Evolutionary conservation across 805 yeast species (phyloP).

Genomic region (Monosporozyma aquatica): DNA sequence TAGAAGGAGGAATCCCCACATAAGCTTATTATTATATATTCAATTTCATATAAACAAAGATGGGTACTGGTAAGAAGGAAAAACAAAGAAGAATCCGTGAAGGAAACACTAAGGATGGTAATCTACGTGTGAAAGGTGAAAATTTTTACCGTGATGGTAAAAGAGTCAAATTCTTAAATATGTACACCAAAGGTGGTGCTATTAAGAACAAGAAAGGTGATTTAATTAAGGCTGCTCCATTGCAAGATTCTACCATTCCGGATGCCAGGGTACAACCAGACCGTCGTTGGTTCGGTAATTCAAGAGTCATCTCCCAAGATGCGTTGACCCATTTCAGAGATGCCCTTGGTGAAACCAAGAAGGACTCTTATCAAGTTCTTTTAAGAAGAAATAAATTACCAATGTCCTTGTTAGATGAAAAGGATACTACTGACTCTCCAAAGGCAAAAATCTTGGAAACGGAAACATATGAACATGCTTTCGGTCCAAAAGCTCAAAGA

Average conservation of each 20-base stretch:
- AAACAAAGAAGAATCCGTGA: conserved; percentile 78
- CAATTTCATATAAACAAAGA: conserved; percentile 25
- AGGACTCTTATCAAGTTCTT: conserved; percentile 78
- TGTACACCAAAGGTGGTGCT: conserved; percentile 91
- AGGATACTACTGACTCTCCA: conserved; percentile 68
- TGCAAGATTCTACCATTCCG: conserved; percentile 83
- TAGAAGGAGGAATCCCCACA: no score
- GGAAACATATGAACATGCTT: conserved; percentile 69
- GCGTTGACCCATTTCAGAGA: conserved; percentile 89
- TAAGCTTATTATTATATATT: neutral
- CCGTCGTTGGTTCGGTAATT: conserved; percentile 95
- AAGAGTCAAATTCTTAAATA: conserved; percentile 77
- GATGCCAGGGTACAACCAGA: conserved; percentile 92
- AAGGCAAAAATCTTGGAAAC: conserved; percentile 77
- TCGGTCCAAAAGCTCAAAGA: conserved; percentile 93
- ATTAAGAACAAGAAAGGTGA: conserved; percentile 82
- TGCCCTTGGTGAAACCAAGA: conserved; percentile 78
- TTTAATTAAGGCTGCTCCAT: conserved; percentile 72
- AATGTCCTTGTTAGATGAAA: conserved; percentile 88
- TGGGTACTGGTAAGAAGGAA: conserved; percentile 95
- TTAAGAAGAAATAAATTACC: conserved; percentile 87
- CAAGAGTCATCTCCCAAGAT: conserved; percentile 95
- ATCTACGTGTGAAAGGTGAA: conserved; percentile 90
- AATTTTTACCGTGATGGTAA: conserved; percentile 93
- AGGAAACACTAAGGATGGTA: conserved; percentile 77